phyloP scores from a whole-genome alignment of 73 alveolate species.

The Paramecium sexaurelia region DNA sequence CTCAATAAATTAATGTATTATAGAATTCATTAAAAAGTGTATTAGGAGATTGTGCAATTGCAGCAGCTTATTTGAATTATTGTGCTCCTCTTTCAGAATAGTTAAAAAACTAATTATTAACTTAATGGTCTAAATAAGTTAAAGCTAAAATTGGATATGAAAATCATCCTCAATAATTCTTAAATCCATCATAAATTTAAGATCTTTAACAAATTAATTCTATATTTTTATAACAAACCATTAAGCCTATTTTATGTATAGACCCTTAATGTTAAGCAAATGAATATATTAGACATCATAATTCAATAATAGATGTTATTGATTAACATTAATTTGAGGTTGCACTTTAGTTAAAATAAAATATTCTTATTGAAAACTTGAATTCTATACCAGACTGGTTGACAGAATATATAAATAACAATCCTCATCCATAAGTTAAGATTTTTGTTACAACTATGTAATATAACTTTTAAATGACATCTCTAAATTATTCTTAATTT shows the following conservation, averaged over 20 bases:
- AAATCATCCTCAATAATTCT: conserved; percentile 25
- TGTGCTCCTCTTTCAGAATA: conserved; percentile 46
- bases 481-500: conserved; percentile 45
- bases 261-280: conserved; percentile 89
- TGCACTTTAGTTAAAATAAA: not conserved
- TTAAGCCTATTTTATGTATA: conserved; percentile 85
- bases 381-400: not conserved
- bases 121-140: not conserved
- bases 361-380: conserved; percentile 48
- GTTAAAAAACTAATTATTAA: conserved; percentile 40
- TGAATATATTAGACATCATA: not conserved
- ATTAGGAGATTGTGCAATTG: conserved; percentile 53
- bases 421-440: conserved; percentile 19
- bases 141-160: not conserved
- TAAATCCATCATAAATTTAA: conserved; percentile 74
- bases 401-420: not conserved
- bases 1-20: conserved; percentile 32
- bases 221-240: conserved; percentile 15
- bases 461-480: conserved; percentile 28
- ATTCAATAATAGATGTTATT: not conserved
- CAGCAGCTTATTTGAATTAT: conserved; percentile 45
- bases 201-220: conserved; percentile 25
- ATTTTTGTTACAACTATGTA: conserved; percentile 43
- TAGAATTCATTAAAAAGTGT: not conserved
- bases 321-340: conserved; percentile 88